A percentile compares a stretch with the other conserved stretches of the same genome.
Conservation (phyloP, 2,329 filamentous ascomycete species). For the Fusarium brachygibbosum region DNA sequence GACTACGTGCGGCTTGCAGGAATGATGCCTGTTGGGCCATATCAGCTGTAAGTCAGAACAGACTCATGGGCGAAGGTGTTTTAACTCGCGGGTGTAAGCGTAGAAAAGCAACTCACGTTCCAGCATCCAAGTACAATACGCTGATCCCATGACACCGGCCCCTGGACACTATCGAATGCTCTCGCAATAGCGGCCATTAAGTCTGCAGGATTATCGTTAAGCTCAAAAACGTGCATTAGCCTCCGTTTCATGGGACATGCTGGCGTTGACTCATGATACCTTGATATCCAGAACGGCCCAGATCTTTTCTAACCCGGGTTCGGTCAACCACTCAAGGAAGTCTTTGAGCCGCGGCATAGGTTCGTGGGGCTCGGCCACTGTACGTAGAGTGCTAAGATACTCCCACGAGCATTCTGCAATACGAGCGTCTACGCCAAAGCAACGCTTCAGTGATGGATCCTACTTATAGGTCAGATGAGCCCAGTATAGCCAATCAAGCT, state of each 20-base stretch:
- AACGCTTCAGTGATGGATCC: slow-evolving; percentile 83
- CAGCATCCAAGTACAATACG: slow-evolving; percentile 86
- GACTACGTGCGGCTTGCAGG: slow-evolving; percentile 71
- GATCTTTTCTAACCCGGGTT: slow-evolving; percentile 73
- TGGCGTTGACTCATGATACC: slow-evolving; percentile 57
- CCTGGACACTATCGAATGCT: slow-evolving; percentile 69
- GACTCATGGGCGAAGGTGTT: background rate
- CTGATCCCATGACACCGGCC: slow-evolving; percentile 73
- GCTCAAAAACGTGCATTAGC: slow-evolving; percentile 57
- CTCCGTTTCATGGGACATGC: slow-evolving; percentile 13
- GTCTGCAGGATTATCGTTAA: slow-evolving; percentile 76
- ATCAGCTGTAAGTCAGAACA: slow-evolving; percentile 13
- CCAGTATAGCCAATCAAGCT: background rate
- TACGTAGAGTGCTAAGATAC: slow-evolving; percentile 77
- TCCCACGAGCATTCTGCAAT: slow-evolving; percentile 83
- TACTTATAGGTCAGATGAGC: slow-evolving; percentile 52
- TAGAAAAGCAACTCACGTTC: slow-evolving; percentile 66
- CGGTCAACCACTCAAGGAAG: slow-evolving; percentile 77
- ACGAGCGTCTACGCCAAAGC: slow-evolving; percentile 80
- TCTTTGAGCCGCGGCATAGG: slow-evolving; percentile 81
- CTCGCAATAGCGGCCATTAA: slow-evolving; percentile 78
- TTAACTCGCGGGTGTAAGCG: background rate
- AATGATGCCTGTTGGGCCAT: slow-evolving; percentile 69
- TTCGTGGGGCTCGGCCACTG: slow-evolving; percentile 75
- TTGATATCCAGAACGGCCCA: slow-evolving; percentile 95